A percentile compares a stretch with the other conserved stretches of the same genome.
phyloP scores from a whole-genome alignment of 345 rosid genomes.

The Salix arbutifolia region DNA sequence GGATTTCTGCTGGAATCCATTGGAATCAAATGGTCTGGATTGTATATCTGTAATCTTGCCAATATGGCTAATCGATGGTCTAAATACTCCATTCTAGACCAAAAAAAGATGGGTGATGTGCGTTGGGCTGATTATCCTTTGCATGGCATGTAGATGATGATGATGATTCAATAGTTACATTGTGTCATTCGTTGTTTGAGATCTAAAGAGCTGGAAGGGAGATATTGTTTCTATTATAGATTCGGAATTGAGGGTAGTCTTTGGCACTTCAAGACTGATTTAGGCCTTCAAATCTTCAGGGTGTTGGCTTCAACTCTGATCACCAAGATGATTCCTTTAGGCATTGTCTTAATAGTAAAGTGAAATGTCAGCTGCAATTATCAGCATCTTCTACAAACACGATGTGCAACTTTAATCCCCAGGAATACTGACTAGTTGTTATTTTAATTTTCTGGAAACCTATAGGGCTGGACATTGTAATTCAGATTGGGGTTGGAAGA shows the following conservation, averaged over 20 bases:
- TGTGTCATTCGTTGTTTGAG: not conserved
- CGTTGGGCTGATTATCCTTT: not conserved
- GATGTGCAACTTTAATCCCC: not conserved
- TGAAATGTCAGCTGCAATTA: not conserved
- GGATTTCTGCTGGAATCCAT: not conserved
- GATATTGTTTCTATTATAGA: not conserved
- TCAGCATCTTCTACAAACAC: not conserved
- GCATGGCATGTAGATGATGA: not conserved
- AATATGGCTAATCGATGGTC: not conserved
- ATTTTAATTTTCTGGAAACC: not conserved
- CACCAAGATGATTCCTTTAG: not conserved
- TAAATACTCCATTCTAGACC: not conserved
- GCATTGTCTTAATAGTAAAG: not conserved
- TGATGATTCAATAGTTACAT: not conserved
- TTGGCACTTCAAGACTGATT: not conserved
- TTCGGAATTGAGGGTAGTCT: not conserved
- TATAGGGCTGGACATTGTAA: not conserved
- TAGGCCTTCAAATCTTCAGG: not conserved
- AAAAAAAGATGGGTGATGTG: not conserved
- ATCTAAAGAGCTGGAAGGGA: not conserved
- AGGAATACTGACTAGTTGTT: not conserved
- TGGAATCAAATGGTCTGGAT: not conserved
- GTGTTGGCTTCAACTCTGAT: not conserved
- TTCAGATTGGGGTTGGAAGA: not conserved
- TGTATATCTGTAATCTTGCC: not conserved